phyloP scores from a whole-genome alignment of 371 early-diverging fungal genomes.

The Mucor velutinosus region DNA sequence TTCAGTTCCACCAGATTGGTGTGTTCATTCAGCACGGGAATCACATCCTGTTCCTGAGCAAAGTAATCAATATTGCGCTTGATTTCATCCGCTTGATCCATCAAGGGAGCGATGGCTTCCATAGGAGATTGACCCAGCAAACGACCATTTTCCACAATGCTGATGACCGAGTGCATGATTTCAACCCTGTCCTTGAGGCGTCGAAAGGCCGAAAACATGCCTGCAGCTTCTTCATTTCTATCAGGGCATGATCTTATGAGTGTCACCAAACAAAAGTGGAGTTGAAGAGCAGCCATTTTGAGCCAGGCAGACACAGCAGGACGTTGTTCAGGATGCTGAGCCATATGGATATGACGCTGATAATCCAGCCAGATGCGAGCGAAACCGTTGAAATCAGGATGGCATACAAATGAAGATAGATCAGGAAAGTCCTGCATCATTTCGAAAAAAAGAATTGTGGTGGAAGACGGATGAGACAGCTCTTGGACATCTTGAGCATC shows the following conservation, averaged over 20 bases:
- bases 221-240: slow-evolving; percentile 4
- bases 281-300: slow-evolving; percentile 7
- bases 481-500: background rate
- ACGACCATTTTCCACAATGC: slow-evolving; percentile 24
- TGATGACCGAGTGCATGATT: slow-evolving; percentile 17
- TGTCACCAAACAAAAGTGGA: slow-evolving; percentile 8
- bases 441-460: slow-evolving; percentile 1
- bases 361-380: slow-evolving; percentile 30
- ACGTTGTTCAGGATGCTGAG: slow-evolving; percentile 17
- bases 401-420: slow-evolving; percentile 24
- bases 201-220: slow-evolving; percentile 27
- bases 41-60: background rate
- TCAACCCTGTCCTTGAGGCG: slow-evolving; percentile 25
- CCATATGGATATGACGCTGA: slow-evolving; percentile 19
- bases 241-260: slow-evolving; percentile 2
- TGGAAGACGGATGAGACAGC: background rate
- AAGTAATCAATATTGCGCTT: background rate
- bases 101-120: slow-evolving; percentile 10
- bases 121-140: slow-evolving; percentile 13
- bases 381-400: slow-evolving; percentile 28
- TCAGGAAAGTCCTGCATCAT: slow-evolving; percentile 35
- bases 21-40: background rate
- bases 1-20: background rate
- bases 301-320: slow-evolving; percentile 20
- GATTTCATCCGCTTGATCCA: background rate